These are phyloP conservation scores for Circinella minor DNA, from an alignment of 371 early-diverging fungal genomes.

Conservation along the genomic window DNA sequence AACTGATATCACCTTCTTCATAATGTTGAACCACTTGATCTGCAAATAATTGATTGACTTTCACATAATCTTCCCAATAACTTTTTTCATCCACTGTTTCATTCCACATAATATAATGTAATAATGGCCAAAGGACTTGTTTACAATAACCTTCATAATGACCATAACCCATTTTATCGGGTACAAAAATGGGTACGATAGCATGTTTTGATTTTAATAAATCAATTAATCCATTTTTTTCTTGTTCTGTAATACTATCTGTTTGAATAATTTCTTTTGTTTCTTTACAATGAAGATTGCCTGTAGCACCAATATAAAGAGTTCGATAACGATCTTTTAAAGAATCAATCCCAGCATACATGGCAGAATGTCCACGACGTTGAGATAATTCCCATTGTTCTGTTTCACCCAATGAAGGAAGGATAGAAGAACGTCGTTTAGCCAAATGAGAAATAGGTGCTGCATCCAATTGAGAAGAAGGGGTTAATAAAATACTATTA, in stretches of 20 bases:
- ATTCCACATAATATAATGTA: slow-evolving; percentile 95
- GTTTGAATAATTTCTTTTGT: slow-evolving; percentile 30
- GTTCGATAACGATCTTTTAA: slow-evolving; percentile 56
- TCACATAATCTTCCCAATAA: slow-evolving; percentile 89
- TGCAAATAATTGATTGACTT: slow-evolving; percentile 91
- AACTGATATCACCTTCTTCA: slow-evolving; percentile 84
- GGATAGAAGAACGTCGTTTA: slow-evolving; percentile 32
- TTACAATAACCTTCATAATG: slow-evolving; percentile 95
- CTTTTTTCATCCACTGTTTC: slow-evolving; percentile 70
- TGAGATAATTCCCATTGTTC: slow-evolving; percentile 43
- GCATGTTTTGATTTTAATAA: slow-evolving; percentile 56
- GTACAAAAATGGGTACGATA: slow-evolving; percentile 81
- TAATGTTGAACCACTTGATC: slow-evolving; percentile 76
- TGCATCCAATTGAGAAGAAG: not conserved
- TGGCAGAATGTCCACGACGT: slow-evolving; percentile 76
- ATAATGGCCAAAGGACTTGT: slow-evolving; percentile 96
- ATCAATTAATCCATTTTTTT: slow-evolving; percentile 40
- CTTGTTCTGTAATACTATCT: slow-evolving; percentile 43
- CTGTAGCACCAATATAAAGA: slow-evolving; percentile 77
- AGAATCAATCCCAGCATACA: slow-evolving; percentile 74
- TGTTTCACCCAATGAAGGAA: slow-evolving; percentile 30
- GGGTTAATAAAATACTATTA: no score
- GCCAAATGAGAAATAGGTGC: slow-evolving; percentile 42
- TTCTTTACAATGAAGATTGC: slow-evolving; percentile 53
- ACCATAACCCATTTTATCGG: slow-evolving; percentile 66